phyloP scores from a whole-genome alignment of 768 basidiomycete genomes.

The Leccinum subgranulosum region DNA sequence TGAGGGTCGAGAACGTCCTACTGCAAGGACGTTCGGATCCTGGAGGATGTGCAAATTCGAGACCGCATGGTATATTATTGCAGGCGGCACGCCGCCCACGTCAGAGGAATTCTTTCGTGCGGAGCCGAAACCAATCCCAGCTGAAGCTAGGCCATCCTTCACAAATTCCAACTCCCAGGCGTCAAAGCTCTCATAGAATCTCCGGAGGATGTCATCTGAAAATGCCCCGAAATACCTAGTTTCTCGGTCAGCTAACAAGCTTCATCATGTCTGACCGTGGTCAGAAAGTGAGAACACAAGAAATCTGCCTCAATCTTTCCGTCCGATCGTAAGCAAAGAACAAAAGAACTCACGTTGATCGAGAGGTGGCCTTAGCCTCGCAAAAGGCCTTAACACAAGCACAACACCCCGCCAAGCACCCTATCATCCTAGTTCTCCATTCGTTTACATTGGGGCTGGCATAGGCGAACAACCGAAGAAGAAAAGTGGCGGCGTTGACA shows the following conservation, averaged over 20 bases:
- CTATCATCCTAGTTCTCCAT: constrained; percentile 60
- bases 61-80: constrained; percentile 58
- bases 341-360: constrained; percentile 61
- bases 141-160: constrained; percentile 42
- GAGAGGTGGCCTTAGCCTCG: constrained; percentile 59
- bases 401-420: constrained; percentile 60
- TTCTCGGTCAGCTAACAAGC: constrained; percentile 13
- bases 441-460: constrained; percentile 50
- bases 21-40: constrained; percentile 43
- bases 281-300: constrained; percentile 8
- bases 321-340: neutral
- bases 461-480: constrained; percentile 82
- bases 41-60: constrained; percentile 58
- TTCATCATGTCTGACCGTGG: constrained; percentile 2
- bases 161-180: constrained; percentile 61
- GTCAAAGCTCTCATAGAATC: constrained; percentile 63
- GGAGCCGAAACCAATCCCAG: constrained; percentile 18
- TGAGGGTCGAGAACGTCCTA: constrained; percentile 25
- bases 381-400: constrained; percentile 69
- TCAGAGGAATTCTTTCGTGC: constrained; percentile 18
- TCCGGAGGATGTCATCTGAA: constrained; percentile 41
- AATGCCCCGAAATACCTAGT: constrained; percentile 75
- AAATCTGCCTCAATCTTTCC: constrained; percentile 7
- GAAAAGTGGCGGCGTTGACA: constrained; percentile 71
- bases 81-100: constrained; percentile 45